Conservation (phyloP, 768 basidiomycete species). For the Boletus bicolor region DNA sequence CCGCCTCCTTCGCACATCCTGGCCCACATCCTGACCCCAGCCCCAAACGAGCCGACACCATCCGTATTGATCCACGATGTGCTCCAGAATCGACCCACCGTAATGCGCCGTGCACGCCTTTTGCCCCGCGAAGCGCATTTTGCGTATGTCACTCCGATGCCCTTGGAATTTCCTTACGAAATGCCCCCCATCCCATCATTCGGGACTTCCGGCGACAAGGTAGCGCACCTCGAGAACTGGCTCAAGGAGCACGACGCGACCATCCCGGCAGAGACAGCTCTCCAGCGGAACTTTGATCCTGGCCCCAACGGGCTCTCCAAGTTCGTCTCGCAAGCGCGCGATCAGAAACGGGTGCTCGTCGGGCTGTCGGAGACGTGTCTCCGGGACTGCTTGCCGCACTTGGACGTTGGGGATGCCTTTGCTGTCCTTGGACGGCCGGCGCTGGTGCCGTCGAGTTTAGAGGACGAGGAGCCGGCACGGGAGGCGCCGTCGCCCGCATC, state of each 20-base stretch:
- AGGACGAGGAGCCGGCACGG: constrained; percentile 27
- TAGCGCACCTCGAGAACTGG: constrained; percentile 73
- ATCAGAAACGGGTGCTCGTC: constrained; percentile 58
- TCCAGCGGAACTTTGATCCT: background rate
- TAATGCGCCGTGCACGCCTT: constrained; percentile 68
- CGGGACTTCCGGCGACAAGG: constrained; percentile 45
- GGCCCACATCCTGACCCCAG: constrained; percentile 55
- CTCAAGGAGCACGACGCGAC: constrained; percentile 62
- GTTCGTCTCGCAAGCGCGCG: constrained; percentile 47
- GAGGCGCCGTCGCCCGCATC: constrained; percentile 30
- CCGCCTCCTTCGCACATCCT: constrained; percentile 41
- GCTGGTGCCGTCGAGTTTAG: constrained; percentile 33
- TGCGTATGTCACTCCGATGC: constrained; percentile 80
- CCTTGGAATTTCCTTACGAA: constrained; percentile 78
- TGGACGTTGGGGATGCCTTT: constrained; percentile 87
- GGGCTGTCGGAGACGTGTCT: constrained; percentile 68
- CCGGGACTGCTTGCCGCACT: constrained; percentile 73
- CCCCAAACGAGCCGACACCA: constrained; percentile 51
- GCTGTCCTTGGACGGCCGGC: constrained; percentile 58
- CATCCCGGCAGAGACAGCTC: constrained; percentile 20
- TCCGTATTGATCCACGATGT: constrained; percentile 49
- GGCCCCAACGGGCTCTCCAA: constrained; percentile 37
- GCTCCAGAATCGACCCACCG: constrained; percentile 51
- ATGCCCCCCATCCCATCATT: constrained; percentile 56
- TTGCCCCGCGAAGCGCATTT: constrained; percentile 61